Percentiles rank a stretch among this genome's conserved stretches.
phyloP scores from a whole-genome alignment of 2,329 filamentous ascomycete species.

The Botryotinia convoluta region DNA sequence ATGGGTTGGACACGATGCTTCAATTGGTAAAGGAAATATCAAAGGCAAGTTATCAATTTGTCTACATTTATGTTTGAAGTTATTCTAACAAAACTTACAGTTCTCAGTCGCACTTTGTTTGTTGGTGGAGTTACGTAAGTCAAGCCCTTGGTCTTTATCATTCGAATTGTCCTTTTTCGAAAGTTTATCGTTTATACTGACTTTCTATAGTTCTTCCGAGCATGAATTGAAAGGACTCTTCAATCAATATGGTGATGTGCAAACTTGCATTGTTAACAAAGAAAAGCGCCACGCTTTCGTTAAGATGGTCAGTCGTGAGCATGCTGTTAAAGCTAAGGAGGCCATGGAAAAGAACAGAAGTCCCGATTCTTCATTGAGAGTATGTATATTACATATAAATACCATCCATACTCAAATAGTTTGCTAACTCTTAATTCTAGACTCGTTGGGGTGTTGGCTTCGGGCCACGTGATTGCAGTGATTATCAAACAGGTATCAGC shows the following conservation, averaged over 20 bases:
- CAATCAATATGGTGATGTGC: slow-evolving; percentile 77
- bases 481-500: slow-evolving; percentile 89
- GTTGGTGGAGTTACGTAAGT: slow-evolving; percentile 91
- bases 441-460: slow-evolving; percentile 98
- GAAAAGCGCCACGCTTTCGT: slow-evolving; percentile 98
- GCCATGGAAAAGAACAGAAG: slow-evolving; percentile 80
- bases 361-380: slow-evolving; percentile 53
- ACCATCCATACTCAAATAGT: background rate
- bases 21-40: slow-evolving; percentile 72
- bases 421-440: slow-evolving; percentile 43
- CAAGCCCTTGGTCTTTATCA: background rate
- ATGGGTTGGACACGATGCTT: slow-evolving; percentile 76
- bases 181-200: slow-evolving; percentile 30
- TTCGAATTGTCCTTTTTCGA: slow-evolving; percentile 19
- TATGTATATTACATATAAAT: slow-evolving; percentile 26
- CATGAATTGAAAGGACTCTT: slow-evolving; percentile 80
- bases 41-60: slow-evolving; percentile 52
- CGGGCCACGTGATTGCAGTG: slow-evolving; percentile 92
- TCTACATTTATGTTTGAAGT: slow-evolving; percentile 7
- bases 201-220: slow-evolving; percentile 63
- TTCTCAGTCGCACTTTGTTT: slow-evolving; percentile 91
- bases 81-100: slow-evolving; percentile 43
- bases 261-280: slow-evolving; percentile 97
- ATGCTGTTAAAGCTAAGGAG: slow-evolving; percentile 79
- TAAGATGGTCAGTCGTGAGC: slow-evolving; percentile 90